phyloP scores from a whole-genome alignment of 495 filamentous ascomycete genomes.

The Talaromyces liani region DNA sequence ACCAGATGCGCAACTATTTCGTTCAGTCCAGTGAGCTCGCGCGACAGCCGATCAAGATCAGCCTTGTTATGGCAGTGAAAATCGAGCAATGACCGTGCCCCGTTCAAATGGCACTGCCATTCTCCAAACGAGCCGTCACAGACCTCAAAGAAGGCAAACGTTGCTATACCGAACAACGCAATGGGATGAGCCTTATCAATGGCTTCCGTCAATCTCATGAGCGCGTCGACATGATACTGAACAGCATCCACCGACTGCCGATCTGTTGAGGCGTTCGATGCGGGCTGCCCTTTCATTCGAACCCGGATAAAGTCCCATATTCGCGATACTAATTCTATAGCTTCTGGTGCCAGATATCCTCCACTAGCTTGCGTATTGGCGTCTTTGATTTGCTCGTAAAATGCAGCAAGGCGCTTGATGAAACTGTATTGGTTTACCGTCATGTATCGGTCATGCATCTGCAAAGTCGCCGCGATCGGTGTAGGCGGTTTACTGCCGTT shows the following conservation, averaged over 20 bases:
- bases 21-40: constrained; percentile 17
- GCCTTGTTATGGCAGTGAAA: constrained; percentile 21
- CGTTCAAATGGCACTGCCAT: constrained; percentile 28
- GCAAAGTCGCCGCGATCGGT: constrained; percentile 6
- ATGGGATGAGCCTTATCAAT: constrained; percentile 25
- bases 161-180: constrained; percentile 26
- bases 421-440: constrained; percentile 26
- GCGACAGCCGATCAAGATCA: constrained; percentile 17
- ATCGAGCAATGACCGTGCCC: constrained; percentile 26
- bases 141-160: constrained; percentile 28
- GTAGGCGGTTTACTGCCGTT: background rate
- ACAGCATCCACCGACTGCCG: constrained; percentile 12
- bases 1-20: constrained; percentile 25
- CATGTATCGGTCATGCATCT: constrained; percentile 4
- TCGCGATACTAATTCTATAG: constrained; percentile 20
- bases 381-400: constrained; percentile 22
- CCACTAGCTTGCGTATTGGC: constrained; percentile 13
- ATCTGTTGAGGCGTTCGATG: background rate
- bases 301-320: constrained; percentile 20
- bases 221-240: constrained; percentile 22
- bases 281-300: constrained; percentile 16
- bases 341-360: constrained; percentile 18
- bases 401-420: constrained; percentile 22
- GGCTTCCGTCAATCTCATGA: constrained; percentile 21
- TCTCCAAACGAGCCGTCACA: constrained; percentile 25